These are phyloP conservation scores for Forsythia suspensa DNA, from an alignment of 257 asterid genomes.

Conservation along the genomic window DNA sequence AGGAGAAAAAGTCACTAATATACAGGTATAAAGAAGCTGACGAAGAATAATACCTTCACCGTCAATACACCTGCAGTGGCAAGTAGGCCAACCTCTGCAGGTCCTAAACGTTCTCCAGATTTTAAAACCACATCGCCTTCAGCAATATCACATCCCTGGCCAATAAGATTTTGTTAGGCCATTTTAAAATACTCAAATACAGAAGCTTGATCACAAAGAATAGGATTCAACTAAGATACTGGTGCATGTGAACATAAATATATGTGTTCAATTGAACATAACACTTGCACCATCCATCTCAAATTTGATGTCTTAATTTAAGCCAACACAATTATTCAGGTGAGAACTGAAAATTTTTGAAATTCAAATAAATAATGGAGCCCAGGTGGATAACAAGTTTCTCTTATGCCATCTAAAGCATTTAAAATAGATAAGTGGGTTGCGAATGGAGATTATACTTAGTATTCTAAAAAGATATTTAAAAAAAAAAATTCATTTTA, in stretches of 20 bases:
- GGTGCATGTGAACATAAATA: slow-evolving; percentile 1
- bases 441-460: not conserved
- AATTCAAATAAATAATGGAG: slow-evolving; percentile 9
- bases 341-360: slow-evolving; percentile 11
- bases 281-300: slow-evolving; percentile 14
- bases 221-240: slow-evolving; percentile 13
- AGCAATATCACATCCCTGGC: slow-evolving; percentile 82
- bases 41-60: slow-evolving; percentile 57
- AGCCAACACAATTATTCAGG: slow-evolving; percentile 8
- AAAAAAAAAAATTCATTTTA: not conserved
- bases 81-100: slow-evolving; percentile 90
- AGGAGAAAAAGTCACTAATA: slow-evolving; percentile 14
- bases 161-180: slow-evolving; percentile 11
- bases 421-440: not conserved
- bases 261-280: not conserved
- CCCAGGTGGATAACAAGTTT: slow-evolving; percentile 8
- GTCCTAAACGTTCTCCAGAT: slow-evolving; percentile 77
- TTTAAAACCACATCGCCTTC: slow-evolving; percentile 75
- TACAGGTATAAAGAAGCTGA: not conserved
- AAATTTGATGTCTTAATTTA: slow-evolving; percentile 1
- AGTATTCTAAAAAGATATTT: not conserved
- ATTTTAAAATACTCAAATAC: slow-evolving; percentile 1
- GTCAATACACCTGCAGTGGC: slow-evolving; percentile 73
- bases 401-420: slow-evolving; percentile 1
- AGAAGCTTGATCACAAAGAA: slow-evolving; percentile 16